Evolutionary conservation across 305 asterid species (phyloP).

Genomic region (Solanum aculeatissimum): DNA sequence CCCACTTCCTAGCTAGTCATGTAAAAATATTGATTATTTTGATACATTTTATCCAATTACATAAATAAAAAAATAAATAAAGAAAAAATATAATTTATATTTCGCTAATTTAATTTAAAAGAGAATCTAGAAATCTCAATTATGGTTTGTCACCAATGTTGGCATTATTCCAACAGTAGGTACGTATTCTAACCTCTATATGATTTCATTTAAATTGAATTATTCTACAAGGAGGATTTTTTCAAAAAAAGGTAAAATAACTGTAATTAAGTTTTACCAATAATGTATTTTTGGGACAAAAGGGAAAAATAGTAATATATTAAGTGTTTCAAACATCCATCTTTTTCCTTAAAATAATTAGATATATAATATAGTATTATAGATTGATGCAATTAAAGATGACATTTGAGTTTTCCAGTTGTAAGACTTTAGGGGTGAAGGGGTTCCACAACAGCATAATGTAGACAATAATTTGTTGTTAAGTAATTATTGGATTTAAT

Average conservation of each 20-base stretch:
- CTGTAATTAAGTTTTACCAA: background rate
- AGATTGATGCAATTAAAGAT: background rate
- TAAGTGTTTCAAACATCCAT: background rate
- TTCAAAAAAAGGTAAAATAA: background rate
- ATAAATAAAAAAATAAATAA: background rate
- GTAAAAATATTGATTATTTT: background rate
- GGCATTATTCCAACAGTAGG: background rate
- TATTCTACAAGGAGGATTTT: background rate
- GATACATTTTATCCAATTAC: background rate
- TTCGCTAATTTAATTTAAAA: background rate
- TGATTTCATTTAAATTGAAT: background rate
- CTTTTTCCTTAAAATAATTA: background rate
- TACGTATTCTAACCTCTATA: background rate
- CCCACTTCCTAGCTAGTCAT: background rate
- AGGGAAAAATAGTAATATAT: background rate
- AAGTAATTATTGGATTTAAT: background rate
- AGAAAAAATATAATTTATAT: background rate
- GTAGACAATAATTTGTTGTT: background rate
- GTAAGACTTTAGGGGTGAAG: background rate
- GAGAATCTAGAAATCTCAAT: background rate
- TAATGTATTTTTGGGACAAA: background rate
- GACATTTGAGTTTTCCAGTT: background rate
- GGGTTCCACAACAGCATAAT: conserved; percentile 1
- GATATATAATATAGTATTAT: background rate
- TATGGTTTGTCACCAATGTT: background rate